Base-by-base conservation (phyloP, 192 early-diverging fungal genomes). In the Chytriomyces sp. region DNA sequence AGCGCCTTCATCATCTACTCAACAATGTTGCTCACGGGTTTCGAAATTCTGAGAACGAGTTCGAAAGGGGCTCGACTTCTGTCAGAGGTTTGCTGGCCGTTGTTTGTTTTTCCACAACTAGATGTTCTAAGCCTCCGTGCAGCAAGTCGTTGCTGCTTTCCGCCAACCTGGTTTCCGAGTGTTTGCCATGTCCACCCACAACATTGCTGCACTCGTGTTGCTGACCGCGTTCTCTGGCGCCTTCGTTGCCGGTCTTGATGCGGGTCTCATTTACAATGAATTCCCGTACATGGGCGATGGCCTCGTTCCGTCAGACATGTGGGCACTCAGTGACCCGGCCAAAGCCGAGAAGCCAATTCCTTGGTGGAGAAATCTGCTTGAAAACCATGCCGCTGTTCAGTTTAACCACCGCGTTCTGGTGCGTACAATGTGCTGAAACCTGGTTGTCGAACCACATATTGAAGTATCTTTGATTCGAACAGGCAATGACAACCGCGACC, bases 241-340 rank as follows among this genome's bases (percentile, higher is more conserved):
- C 26, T 92, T 97, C 81, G 97, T 99, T 8, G 97, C 97, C 53
- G 97, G 97, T 18, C 85, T 99, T 28, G 97, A 99, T 79, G 97
- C 97, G 46, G 97, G 97, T 8, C 84, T 99, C 35, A 89, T 98
- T 63, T 99, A 98, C 87, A 96, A 99, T 85, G 95, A 96, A 86
- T 99, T 95, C 80, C 97, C 97, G 3, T 85, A 87, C 62, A 99
- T 99, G 97, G 97, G 95, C 63, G 85, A 86, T 44, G 88, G 91
- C 8, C 72, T 95, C n/a, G 82, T 95, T 18, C 97, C 96, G 46
- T 85, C 82, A 2, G 84, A 86, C 77, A 86, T 86, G 82, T 85
- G 84, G 85, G 84, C 84, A 26, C 66, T 77, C 48, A 84, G 86
- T 28, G 73, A 85, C 76, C 7, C 86, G 79, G 77, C 77, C 26